Conservation (phyloP, 352 stramenopile species). For the Globisporangium radiosum region DNA sequence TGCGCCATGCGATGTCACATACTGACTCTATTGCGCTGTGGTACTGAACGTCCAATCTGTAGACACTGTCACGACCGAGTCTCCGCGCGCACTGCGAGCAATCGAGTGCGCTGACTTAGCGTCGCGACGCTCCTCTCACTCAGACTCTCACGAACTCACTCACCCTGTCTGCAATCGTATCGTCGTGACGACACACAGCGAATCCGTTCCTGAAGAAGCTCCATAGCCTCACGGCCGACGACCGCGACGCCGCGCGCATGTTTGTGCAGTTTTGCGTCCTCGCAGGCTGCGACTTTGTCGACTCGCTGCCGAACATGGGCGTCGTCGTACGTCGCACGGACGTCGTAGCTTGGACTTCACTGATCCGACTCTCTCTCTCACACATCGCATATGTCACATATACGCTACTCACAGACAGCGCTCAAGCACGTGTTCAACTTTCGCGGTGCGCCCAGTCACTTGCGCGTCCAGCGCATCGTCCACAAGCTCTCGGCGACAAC, state of each 20-base stretch:
- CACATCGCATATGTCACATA: too few species aligned
- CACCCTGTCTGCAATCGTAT: not conserved
- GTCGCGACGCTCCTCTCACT: not conserved
- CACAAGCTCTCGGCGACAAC: constrained; percentile 42
- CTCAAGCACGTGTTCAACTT: constrained; percentile 74
- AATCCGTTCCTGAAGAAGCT: constrained; percentile 65
- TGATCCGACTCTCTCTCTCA: not conserved
- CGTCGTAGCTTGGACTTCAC: too few species aligned
- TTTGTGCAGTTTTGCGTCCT: constrained; percentile 77
- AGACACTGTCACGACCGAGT: constrained; percentile 50
- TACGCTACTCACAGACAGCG: constrained; percentile 33
- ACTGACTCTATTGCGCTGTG: too few species aligned
- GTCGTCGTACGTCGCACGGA: constrained; percentile 39
- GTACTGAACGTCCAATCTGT: not conserved
- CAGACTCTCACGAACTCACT: not conserved
- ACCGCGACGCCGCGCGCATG: constrained; percentile 60
- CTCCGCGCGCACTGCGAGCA: constrained; percentile 36
- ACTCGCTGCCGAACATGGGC: constrained; percentile 70
- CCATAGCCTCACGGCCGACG: constrained; percentile 31
- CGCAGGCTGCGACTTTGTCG: constrained; percentile 69
- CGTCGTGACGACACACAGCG: constrained; percentile 6
- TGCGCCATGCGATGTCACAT: too few species aligned
- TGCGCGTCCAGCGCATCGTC: constrained; percentile 57
- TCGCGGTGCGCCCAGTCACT: constrained; percentile 38
- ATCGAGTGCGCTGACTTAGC: constrained; percentile 19